Percentiles rank a stretch among this genome's conserved stretches.
phyloP scores from a whole-genome alignment of 2,329 filamentous ascomycete genomes.

The Aspergillus terreus region DNA sequence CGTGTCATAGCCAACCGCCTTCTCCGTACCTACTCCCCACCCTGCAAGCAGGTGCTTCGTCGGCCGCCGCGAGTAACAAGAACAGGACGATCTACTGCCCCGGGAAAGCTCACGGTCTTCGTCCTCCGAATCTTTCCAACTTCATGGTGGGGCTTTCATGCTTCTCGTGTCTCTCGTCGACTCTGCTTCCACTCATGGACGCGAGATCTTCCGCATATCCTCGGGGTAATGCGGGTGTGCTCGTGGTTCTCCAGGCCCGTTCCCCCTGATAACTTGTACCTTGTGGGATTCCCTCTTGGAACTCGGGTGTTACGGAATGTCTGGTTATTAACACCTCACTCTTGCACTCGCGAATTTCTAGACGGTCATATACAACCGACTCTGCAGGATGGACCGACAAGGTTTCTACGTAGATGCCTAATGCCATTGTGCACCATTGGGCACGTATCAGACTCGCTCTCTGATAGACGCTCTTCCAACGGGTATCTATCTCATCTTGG shows the following conservation, averaged over 20 bases:
- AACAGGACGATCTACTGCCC: conserved; percentile 5
- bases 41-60: neutral
- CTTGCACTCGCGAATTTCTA: no score
- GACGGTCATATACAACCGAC: no score
- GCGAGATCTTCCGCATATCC: conserved; percentile 37
- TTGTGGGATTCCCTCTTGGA: neutral
- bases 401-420: no score
- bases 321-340: neutral
- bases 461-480: no score
- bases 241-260: neutral
- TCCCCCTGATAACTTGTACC: neutral
- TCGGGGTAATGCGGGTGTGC: conserved; percentile 29
- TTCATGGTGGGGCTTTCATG: conserved; percentile 32
- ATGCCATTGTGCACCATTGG: no score
- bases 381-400: no score
- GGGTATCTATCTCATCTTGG: no score
- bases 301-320: neutral
- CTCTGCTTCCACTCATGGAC: conserved; percentile 3
- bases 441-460: no score
- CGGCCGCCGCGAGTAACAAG: neutral
- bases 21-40: neutral
- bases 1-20: neutral
- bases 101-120: conserved; percentile 26
- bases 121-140: conserved; percentile 38
- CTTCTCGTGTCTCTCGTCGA: conserved; percentile 20